Evolutionary conservation across 768 basidiomycete species (phyloP).

Genomic region (Kwoniella mangroviensis): DNA sequence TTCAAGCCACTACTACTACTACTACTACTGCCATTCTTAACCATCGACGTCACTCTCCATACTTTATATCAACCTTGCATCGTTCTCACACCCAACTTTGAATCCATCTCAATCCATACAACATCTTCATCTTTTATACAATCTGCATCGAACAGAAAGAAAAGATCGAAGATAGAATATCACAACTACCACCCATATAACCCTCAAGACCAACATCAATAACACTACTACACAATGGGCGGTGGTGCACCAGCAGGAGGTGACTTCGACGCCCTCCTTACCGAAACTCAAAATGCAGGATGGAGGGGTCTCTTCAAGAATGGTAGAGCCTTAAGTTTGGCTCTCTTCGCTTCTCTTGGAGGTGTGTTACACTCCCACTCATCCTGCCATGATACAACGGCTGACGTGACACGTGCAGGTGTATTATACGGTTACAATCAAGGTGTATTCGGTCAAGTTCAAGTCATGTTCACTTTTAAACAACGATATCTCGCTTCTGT

Average conservation of each 20-base stretch:
- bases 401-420: constrained; percentile 45
- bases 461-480: constrained; percentile 62
- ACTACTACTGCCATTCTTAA: not conserved
- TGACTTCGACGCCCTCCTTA: constrained; percentile 47
- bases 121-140: not conserved
- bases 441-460: constrained; percentile 78
- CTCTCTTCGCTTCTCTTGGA: constrained; percentile 78
- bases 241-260: constrained; percentile 47
- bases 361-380: constrained; percentile 41
- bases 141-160: not conserved
- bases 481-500: constrained; percentile 38
- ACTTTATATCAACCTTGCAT: not conserved
- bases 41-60: not conserved
- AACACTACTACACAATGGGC: constrained; percentile 48
- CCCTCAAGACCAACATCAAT: not conserved
- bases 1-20: not conserved
- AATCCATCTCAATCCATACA: not conserved
- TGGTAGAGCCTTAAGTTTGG: constrained; percentile 68
- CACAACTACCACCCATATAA: not conserved
- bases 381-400: not conserved
- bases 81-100: not conserved
- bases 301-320: constrained; percentile 66
- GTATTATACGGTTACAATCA: constrained; percentile 67
- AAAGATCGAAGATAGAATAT: not conserved
- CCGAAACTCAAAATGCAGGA: constrained; percentile 65